Base-by-base conservation (phyloP, 345 rosid genomes). In the Linum lewisii region DNA sequence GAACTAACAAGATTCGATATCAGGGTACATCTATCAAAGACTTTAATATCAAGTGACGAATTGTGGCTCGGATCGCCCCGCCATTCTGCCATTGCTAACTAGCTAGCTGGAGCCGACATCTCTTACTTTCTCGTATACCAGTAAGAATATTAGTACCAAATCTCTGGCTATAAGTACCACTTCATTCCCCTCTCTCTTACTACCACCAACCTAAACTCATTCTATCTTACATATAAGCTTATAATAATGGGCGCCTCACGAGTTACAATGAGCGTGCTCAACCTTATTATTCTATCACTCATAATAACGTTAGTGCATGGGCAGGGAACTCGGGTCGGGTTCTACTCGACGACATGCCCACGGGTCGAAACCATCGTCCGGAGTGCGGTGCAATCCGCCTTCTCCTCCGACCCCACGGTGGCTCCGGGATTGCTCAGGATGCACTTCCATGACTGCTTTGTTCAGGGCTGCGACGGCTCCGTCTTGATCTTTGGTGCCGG, bases 301-400 rank as follows among this genome's bases (percentile, higher is more conserved):
- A 16, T 16, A 16, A 1, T 16, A 8, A 16, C 47, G 32, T 62
- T n/a, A 52, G 74, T 47, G 21, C 66, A 65, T 21, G 24, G 71
- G 18, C 76, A 66, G 58, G 63, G 60, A 52, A 70, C 80, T 16
- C 21, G 64, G n/a, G 63, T 73, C 56, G 84, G 75, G 5, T 82
- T 69, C 53, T 77, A 79, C 53, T 68, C 76, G 0, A 50, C 32
- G 2, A 18, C 79, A 21, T 82, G 87, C 58, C 73, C 76, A 29
- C 73, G 64, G 51, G 81, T 69, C 21, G 87, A 82, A 51, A 62
- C 81, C 59, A 78, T 80, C 16, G 79, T 82, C 0, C 20, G 51
- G 22, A 25, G 73, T 0, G 71, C 79, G 38, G 82, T 79, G 24
- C 63, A 47, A 55, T 20, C 68, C n/a, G 78, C 72, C 65, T 62